Evolutionary conservation across 257 asterid species (phyloP), one percentile per base, ranked within the genome.

Genomic region (Verbena officinalis): DNA sequence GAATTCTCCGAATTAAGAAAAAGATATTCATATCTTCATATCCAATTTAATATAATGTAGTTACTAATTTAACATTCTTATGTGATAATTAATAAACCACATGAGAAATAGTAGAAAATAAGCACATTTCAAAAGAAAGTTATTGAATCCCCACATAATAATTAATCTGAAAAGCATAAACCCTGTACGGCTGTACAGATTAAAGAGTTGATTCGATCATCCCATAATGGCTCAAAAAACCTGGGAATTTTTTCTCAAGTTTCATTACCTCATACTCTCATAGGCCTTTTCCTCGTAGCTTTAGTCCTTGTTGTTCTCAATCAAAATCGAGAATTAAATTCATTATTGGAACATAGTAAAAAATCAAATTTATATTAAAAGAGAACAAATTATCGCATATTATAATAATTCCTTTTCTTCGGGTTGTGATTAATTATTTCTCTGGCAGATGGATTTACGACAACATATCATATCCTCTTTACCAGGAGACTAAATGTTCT

Each of bases 391-490:
- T n/a, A 17, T 6, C 3, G 2, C 23, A 15, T n/a, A n/a, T n/a
- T n/a, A n/a, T n/a, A 4, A n/a, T 1, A 12, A 33, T 6, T 54
- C 55, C 10, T 8, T 60, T 2, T 4, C 5, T 3, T 2, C 43
- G 24, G 9, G 20, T 0, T 83, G 88, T 39, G 3, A 75, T 54
- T 65, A 70, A 75, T 54, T 65, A 70, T 33, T 79, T 70, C 65
- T 53, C 85, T 0, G 95, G 96, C 9, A 84, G 44, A 64, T 88
- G 96, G 95, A 82, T 86, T 49, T 83, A 5, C 15, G 96, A 88
- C 70, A 74, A 77, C 52, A 31, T 43, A 17, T 76, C 91, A 0
- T 68, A 72, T 27, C 95, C 95, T 17, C 48, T 79, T 1, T 86
- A 89, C 73, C 71, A 74, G 70, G 96, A 86, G 77, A 36, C 48